Percentiles rank a stretch among this genome's conserved stretches.
Evolutionary conservation across 2,329 filamentous ascomycete genomes (phyloP).

Genomic region (Didymella lethalis): DNA sequence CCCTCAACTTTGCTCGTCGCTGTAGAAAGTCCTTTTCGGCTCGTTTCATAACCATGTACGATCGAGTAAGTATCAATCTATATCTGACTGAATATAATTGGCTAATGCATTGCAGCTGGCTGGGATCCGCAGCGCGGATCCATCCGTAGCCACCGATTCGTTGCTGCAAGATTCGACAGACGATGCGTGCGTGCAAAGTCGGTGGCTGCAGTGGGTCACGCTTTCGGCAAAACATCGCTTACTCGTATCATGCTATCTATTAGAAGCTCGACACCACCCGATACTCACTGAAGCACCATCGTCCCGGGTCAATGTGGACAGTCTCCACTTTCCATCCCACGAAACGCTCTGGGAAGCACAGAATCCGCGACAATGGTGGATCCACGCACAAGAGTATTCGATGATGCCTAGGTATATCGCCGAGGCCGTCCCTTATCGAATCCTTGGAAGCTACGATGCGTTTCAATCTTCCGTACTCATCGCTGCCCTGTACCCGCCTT

Average conservation of each 20-base stretch:
- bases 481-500: slow-evolving; percentile 40
- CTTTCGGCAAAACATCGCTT: slow-evolving; percentile 47
- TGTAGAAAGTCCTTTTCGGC: slow-evolving; percentile 48
- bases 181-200: slow-evolving; percentile 32
- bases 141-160: slow-evolving; percentile 13
- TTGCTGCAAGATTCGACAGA: slow-evolving; percentile 27
- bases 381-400: slow-evolving; percentile 30
- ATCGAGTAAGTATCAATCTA: slow-evolving; percentile 33
- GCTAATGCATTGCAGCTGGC: neutral
- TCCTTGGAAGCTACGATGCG: slow-evolving; percentile 27
- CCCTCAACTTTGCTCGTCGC: slow-evolving; percentile 53
- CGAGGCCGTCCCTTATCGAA: slow-evolving; percentile 28
- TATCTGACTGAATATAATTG: neutral
- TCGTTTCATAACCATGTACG: slow-evolving; percentile 50
- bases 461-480: slow-evolving; percentile 53
- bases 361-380: slow-evolving; percentile 33
- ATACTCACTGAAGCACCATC: slow-evolving; percentile 40
- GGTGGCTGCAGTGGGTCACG: slow-evolving; percentile 48
- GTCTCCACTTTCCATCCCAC: slow-evolving; percentile 51
- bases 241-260: slow-evolving; percentile 53
- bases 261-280: slow-evolving; percentile 52
- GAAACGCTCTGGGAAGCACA: slow-evolving; percentile 50
- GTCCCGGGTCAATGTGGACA: slow-evolving; percentile 28
- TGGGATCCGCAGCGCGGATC: neutral
- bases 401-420: slow-evolving; percentile 36